phyloP scores from a whole-genome alignment of 257 asterid genomes.

The Solanum virginianum region DNA sequence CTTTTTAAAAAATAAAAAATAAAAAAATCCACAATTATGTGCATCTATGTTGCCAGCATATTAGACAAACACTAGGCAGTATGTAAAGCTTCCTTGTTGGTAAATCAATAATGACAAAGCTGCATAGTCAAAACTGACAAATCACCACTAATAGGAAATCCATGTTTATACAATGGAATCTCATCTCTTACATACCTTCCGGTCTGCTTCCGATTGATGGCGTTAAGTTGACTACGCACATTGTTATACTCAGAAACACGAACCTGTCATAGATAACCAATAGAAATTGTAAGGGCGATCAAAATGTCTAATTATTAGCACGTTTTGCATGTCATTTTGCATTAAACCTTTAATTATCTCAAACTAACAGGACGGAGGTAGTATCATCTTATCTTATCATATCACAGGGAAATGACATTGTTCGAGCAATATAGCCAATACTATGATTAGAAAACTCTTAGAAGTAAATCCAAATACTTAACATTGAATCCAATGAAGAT shows the following conservation, averaged over 20 bases:
- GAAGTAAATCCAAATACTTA: not conserved
- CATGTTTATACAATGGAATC: not conserved
- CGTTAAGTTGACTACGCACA: conserved; percentile 80
- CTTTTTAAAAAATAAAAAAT: not conserved
- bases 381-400: not conserved
- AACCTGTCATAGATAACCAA: conserved; percentile 43
- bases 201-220: conserved; percentile 66
- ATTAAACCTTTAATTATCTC: not conserved
- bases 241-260: conserved; percentile 79
- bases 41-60: not conserved
- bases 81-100: not conserved
- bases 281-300: not conserved
- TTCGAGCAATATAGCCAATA: not conserved
- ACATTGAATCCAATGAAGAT: not conserved
- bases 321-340: not conserved
- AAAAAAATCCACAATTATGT: not conserved
- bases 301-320: not conserved
- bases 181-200: conserved; percentile 45
- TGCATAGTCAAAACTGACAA: not conserved
- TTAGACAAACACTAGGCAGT: not conserved
- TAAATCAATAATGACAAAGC: not conserved
- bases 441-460: not conserved
- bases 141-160: not conserved
- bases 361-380: not conserved
- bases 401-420: not conserved